Percentiles rank a stretch among this genome's conserved stretches.
Evolutionary conservation across 176 grass and related monocot genomes (phyloP).

Genomic region (Phyllostachys edulis): DNA sequence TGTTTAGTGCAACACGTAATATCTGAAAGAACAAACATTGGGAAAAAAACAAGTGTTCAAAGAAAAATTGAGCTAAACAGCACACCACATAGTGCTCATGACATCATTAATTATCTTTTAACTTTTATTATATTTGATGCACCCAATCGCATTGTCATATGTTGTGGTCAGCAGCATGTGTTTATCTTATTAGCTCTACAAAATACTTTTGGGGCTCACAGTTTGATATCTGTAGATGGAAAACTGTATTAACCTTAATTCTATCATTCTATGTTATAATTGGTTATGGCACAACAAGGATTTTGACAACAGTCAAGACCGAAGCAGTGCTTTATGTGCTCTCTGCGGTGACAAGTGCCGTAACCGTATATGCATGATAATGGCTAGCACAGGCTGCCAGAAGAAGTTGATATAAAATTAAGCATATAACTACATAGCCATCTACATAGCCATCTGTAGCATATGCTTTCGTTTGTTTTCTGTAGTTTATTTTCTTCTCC

Average conservation of each 20-base stretch:
- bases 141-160: not conserved
- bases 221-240: not conserved
- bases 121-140: not conserved
- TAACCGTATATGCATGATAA: not conserved
- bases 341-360: not conserved
- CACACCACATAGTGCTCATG: not conserved
- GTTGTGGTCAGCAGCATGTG: not conserved
- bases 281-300: not conserved
- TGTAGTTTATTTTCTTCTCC: conserved; percentile 7
- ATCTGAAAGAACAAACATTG: not conserved
- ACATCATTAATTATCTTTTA: not conserved
- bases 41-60: not conserved
- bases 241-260: not conserved
- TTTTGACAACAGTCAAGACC: not conserved
- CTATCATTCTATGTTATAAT: not conserved
- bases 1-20: not conserved
- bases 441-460: not conserved
- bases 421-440: not conserved
- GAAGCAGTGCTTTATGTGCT: not conserved
- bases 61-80: not conserved
- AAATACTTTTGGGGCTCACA: not conserved
- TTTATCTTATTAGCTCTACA: not conserved
- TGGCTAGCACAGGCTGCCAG: not conserved
- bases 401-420: not conserved
- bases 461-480: not conserved